Evolutionary conservation across 2,329 filamentous ascomycete genomes (phyloP), one percentile per base, ranked within the genome.

Genomic region (Stenocarpella maydis): DNA sequence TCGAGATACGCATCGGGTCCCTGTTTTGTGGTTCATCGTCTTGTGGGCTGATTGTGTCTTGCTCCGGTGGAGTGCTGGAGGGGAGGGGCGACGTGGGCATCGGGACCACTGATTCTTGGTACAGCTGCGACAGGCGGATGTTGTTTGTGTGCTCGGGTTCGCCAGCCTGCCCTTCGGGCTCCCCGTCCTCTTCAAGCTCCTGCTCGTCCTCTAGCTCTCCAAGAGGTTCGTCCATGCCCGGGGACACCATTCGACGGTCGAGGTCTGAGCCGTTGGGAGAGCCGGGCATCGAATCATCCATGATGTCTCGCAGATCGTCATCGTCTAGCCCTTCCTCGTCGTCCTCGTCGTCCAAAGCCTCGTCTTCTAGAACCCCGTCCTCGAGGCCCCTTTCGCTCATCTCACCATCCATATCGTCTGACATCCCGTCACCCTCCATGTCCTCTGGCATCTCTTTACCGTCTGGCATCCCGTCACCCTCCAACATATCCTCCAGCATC

Each of bases 121-220:
- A 68, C n/a, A 68, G 39, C 21, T 63, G 58, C 31, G 67, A 68
- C 28, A 68, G n/a, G 24, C 67, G 67, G 37, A 68, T 58, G 26
- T 24, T 21, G 39, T n/a, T 49, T 3, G 55, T 31, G 47, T 43
- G 37, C n/a, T 49, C 39, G 10, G 58, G 34, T 21, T 54, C 67
- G 10, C 41, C 39, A 28, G 49, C 12, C 12, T 64, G 26, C 21
- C 39, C 37, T 9, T 68, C 47, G 4, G 2, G 19, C 37, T n/a
- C 58, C 12, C 12, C 37, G 21, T 68, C 49, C 7, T 55, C 52
- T 24, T 21, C 19, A 9, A n/a, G 31, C 12, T 34, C 67, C 3
- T 63, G 31, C 24, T 49, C 54, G 6, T 34, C 9, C 14, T 54
- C 28, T 19, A 14, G 21, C n/a, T 15, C 21, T n/a, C 28, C 43